Evolutionary conservation across 225 moss, liverwort and hornwort genomes (phyloP).

Genomic region (Sphagnum tenellum): DNA sequence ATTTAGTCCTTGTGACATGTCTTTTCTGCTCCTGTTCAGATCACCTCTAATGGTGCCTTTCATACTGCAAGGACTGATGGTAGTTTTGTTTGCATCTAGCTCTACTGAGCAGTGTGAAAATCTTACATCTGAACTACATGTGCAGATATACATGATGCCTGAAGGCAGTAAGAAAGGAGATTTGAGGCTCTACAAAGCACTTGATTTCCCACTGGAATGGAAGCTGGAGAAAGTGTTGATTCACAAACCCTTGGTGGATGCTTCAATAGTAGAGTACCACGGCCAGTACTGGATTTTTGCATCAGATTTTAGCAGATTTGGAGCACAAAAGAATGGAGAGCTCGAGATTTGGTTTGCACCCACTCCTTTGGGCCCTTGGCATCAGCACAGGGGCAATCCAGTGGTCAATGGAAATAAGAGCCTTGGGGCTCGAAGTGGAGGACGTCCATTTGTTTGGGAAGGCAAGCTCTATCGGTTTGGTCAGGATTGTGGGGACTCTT

Average conservation of each 20-base stretch:
- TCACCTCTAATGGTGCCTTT: too few relatives aligned
- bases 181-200: constrained; percentile 67
- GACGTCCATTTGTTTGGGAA: constrained; percentile 58
- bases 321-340: constrained; percentile 69
- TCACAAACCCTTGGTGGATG: constrained; percentile 75
- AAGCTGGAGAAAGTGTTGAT: constrained; percentile 54
- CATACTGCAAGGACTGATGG: too few relatives aligned
- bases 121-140: too few relatives aligned
- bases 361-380: constrained; percentile 70
- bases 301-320: constrained; percentile 51
- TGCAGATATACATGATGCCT: constrained; percentile 94
- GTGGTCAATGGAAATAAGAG: constrained; percentile 47
- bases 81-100: too few relatives aligned
- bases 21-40: too few relatives aligned
- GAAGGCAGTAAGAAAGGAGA: constrained; percentile 69
- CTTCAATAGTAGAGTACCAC: constrained; percentile 58
- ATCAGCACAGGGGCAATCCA: constrained; percentile 63
- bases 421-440: constrained; percentile 72
- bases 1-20: too few relatives aligned
- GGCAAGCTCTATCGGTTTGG: constrained; percentile 72
- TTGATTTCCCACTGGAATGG: constrained; percentile 65
- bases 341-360: constrained; percentile 81
- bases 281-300: constrained; percentile 71
- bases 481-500: constrained; percentile 83
- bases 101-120: too few relatives aligned